These are phyloP conservation scores for Cercospora janseana DNA, from an alignment of 2,329 filamentous ascomycete species.

Conservation along the genomic window DNA sequence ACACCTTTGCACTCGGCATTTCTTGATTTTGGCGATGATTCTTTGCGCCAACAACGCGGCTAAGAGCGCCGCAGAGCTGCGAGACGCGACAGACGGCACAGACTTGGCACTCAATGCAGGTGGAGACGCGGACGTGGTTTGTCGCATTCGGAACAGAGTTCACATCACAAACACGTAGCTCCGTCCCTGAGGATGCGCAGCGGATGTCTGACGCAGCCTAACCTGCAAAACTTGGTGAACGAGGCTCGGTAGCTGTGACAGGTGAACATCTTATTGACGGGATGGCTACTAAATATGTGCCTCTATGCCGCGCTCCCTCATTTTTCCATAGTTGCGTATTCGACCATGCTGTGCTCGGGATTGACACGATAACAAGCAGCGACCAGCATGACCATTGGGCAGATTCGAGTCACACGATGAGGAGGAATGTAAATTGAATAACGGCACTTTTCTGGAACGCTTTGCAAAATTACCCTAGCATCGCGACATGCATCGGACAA, in stretches of 20 bases:
- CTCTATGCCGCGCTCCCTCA: too few species aligned
- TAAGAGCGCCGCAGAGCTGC: too few species aligned
- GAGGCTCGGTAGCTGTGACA: too few species aligned
- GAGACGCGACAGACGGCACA: too few species aligned
- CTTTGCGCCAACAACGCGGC: too few species aligned
- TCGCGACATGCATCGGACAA: conserved; percentile 3
- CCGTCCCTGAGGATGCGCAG: neutral
- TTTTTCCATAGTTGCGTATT: too few species aligned
- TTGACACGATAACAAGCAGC: neutral
- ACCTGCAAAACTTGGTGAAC: too few species aligned
- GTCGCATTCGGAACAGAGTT: neutral
- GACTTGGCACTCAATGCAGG: neutral
- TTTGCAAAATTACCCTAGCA: neutral
- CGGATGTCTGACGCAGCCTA: neutral
- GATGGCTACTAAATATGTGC: too few species aligned
- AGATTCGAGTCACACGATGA: neutral
- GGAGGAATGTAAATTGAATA: neutral
- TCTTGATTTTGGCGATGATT: too few species aligned
- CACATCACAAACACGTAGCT: neutral
- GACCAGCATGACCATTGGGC: too few species aligned
- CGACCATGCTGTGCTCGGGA: neutral
- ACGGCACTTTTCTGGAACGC: neutral
- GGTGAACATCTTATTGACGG: too few species aligned
- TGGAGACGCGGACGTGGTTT: neutral
- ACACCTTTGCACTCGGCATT: too few species aligned